Evolutionary conservation across 768 basidiomycete species (phyloP).

Genomic region (Phylloporus arenicola): DNA sequence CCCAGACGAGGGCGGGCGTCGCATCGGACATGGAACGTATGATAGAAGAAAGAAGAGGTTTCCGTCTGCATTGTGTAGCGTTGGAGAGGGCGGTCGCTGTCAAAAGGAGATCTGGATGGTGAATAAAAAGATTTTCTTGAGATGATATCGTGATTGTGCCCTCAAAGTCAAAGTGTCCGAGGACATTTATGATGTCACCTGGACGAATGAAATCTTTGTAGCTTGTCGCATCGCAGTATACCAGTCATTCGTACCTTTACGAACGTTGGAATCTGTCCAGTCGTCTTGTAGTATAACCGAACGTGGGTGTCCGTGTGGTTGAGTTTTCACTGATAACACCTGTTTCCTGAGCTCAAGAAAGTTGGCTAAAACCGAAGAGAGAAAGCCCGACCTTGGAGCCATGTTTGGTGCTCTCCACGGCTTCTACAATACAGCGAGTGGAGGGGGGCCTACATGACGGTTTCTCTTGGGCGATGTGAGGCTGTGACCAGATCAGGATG

Average conservation of each 20-base stretch:
- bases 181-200: slow-evolving; percentile 81
- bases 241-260: slow-evolving; percentile 42
- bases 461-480: slow-evolving; percentile 6
- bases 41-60: slow-evolving; percentile 71
- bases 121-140: slow-evolving; percentile 66
- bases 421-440: slow-evolving; percentile 54
- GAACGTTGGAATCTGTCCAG: slow-evolving; percentile 65
- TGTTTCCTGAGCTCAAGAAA: slow-evolving; percentile 20
- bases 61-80: slow-evolving; percentile 77
- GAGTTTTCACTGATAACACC: slow-evolving; percentile 48
- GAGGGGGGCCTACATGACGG: slow-evolving; percentile 33
- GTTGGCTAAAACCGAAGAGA: background rate
- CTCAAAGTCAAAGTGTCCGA: slow-evolving; percentile 44
- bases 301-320: slow-evolving; percentile 35
- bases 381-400: slow-evolving; percentile 18
- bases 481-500: slow-evolving; percentile 12
- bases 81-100: slow-evolving; percentile 87
- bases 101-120: slow-evolving; percentile 87
- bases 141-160: slow-evolving; percentile 54
- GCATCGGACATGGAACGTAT: slow-evolving; percentile 54
- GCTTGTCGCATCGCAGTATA: background rate
- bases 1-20: slow-evolving; percentile 76
- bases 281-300: slow-evolving; percentile 67
- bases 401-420: slow-evolving; percentile 34
- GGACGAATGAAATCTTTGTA: background rate